A percentile compares a stretch with the other conserved stretches of the same genome.
Conservation (phyloP, 129 eudicot species). For the Cynara cardunculus region DNA sequence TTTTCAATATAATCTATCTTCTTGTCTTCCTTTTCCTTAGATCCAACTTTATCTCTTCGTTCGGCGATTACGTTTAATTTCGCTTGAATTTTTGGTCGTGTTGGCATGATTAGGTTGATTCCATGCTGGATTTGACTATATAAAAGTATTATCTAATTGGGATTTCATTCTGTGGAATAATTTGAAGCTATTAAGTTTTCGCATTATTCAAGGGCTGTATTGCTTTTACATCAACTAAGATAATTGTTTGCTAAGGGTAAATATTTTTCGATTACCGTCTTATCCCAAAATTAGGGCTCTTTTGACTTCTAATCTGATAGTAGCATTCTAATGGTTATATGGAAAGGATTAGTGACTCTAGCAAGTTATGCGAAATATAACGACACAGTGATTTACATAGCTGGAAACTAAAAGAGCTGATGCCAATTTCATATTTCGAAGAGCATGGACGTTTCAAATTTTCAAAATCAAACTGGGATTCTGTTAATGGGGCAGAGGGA, state of each 20-base stretch:
- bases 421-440: background rate
- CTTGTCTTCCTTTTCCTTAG: background rate
- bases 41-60: background rate
- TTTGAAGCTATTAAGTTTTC: background rate
- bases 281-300: background rate
- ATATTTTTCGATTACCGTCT: background rate
- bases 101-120: slow-evolving; percentile 8
- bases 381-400: background rate
- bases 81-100: slow-evolving; percentile 1
- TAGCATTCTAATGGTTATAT: background rate
- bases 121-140: background rate
- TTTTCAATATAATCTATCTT: background rate
- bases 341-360: background rate
- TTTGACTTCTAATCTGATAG: background rate
- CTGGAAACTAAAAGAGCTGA: background rate
- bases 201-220: background rate
- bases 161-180: background rate
- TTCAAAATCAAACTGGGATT: background rate
- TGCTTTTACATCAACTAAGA: background rate
- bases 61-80: background rate
- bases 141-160: background rate
- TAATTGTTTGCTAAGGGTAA: background rate
- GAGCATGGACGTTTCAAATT: background rate
- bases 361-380: background rate
- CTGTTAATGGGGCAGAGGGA: background rate